Conservation (phyloP, 768 basidiomycete genomes). For the Postia placenta region DNA sequence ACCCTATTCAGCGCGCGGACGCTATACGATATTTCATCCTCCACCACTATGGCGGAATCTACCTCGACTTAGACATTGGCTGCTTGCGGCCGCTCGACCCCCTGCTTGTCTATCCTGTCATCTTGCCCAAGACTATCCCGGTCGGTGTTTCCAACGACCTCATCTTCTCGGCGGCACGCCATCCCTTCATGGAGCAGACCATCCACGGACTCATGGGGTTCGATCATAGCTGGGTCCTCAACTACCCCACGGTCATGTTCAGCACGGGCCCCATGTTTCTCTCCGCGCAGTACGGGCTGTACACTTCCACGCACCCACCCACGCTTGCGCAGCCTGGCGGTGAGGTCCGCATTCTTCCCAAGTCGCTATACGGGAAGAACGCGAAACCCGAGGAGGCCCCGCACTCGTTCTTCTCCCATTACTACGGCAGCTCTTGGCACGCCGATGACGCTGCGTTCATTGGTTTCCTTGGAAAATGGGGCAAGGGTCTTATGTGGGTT, state of each 20-base stretch:
- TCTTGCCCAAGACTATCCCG: conserved; percentile 92
- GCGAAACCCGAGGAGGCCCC: conserved; percentile 77
- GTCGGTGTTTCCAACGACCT: conserved; percentile 98
- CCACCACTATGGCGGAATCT: conserved; percentile 91
- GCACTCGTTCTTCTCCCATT: conserved; percentile 93
- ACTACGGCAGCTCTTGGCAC: conserved; percentile 98
- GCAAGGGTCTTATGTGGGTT: conserved; percentile 82
- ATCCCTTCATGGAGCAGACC: conserved; percentile 88
- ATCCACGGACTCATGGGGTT: conserved; percentile 89
- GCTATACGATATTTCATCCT: conserved; percentile 98
- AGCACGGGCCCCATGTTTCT: conserved; percentile 99
- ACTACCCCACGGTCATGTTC: conserved; percentile 99
- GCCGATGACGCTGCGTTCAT: conserved; percentile 98
- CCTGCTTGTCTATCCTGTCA: conserved; percentile 77
- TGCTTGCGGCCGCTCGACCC: conserved; percentile 84
- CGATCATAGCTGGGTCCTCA: conserved; percentile 90
- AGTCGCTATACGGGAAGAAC: conserved; percentile 97
- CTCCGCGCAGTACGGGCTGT: conserved; percentile 89
- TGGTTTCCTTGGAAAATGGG: conserved; percentile 84
- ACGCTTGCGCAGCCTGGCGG: conserved; percentile 47
- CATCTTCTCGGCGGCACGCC: conserved; percentile 81
- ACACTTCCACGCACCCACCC: conserved; percentile 59
- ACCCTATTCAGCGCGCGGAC: conserved; percentile 92
- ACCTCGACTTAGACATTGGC: conserved; percentile 95
- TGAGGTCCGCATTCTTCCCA: conserved; percentile 89